Evolutionary conservation across 2,329 filamentous ascomycete species (phyloP).

Genomic region (Phyllosticta citribraziliensis): DNA sequence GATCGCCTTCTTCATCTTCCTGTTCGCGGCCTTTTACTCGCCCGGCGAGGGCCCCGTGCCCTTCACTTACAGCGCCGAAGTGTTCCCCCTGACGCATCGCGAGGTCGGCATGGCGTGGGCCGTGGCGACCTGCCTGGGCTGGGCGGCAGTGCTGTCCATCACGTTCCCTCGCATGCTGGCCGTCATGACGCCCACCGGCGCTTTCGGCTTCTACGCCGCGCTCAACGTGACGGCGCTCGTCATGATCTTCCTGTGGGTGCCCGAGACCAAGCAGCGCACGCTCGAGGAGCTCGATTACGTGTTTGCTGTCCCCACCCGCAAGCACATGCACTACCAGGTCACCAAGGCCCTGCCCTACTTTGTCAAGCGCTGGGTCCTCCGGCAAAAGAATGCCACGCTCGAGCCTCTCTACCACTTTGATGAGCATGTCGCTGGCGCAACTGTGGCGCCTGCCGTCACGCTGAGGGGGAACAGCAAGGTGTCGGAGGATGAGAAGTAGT

Average conservation of each 20-base stretch:
- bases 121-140: slow-evolving; percentile 56
- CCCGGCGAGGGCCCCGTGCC: slow-evolving; percentile 47
- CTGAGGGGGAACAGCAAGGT: background rate
- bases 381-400: slow-evolving; percentile 21
- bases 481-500: background rate
- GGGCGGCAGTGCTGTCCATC: slow-evolving; percentile 50
- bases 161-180: slow-evolving; percentile 51
- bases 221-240: slow-evolving; percentile 51
- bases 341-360: slow-evolving; percentile 36
- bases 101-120: slow-evolving; percentile 64
- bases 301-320: slow-evolving; percentile 36
- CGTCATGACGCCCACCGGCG: slow-evolving; percentile 41
- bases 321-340: slow-evolving; percentile 31
- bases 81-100: slow-evolving; percentile 60
- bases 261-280: slow-evolving; percentile 39
- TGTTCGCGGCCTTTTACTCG: slow-evolving; percentile 39
- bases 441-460: background rate
- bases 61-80: slow-evolving; percentile 59
- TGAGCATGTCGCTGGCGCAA: slow-evolving; percentile 1
- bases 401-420: slow-evolving; percentile 31
- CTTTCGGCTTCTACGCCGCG: slow-evolving; percentile 52
- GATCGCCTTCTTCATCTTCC: slow-evolving; percentile 48
- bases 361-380: slow-evolving; percentile 35
- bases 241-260: slow-evolving; percentile 53
- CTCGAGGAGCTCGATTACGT: slow-evolving; percentile 42